phyloP scores from a whole-genome alignment of 768 basidiomycete species.

The Phylloporus rhodoxanthus region DNA sequence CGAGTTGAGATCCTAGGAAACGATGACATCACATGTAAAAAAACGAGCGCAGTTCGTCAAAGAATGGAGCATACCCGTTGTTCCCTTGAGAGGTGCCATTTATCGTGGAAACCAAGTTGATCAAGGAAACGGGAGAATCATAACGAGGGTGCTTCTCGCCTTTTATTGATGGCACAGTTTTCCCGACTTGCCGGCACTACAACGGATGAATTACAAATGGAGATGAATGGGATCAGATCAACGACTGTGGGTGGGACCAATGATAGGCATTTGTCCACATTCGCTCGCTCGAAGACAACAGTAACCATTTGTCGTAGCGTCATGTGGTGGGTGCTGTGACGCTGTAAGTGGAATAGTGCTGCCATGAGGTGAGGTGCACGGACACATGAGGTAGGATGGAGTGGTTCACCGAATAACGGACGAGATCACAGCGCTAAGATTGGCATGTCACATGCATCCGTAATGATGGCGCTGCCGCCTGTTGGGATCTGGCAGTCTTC shows the following conservation, averaged over 20 bases:
- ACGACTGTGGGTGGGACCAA: background rate
- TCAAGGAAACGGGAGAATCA: constrained; percentile 7
- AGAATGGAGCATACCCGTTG: constrained; percentile 33
- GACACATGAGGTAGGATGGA: no score
- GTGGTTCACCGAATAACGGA: no score
- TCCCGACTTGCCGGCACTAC: constrained; percentile 1
- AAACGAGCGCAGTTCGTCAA: background rate
- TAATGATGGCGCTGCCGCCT: no score
- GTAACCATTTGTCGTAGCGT: background rate
- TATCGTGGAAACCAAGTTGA: constrained; percentile 1
- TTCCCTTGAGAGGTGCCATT: constrained; percentile 37
- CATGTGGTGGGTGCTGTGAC: background rate
- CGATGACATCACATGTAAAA: background rate
- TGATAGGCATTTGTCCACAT: background rate
- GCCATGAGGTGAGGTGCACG: no score
- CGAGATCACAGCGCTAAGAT: no score
- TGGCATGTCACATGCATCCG: no score
- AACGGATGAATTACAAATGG: constrained; percentile 3
- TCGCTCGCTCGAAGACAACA: background rate
- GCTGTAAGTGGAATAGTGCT: constrained; percentile 1
- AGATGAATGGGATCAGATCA: background rate
- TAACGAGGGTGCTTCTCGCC: background rate
- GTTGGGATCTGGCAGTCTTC: no score
- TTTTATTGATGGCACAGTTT: constrained; percentile 10
- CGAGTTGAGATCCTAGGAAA: constrained; percentile 34